These are phyloP conservation scores for Lathyrus aphaca DNA, from an alignment of 306 rosid species.

Conservation along the genomic window DNA sequence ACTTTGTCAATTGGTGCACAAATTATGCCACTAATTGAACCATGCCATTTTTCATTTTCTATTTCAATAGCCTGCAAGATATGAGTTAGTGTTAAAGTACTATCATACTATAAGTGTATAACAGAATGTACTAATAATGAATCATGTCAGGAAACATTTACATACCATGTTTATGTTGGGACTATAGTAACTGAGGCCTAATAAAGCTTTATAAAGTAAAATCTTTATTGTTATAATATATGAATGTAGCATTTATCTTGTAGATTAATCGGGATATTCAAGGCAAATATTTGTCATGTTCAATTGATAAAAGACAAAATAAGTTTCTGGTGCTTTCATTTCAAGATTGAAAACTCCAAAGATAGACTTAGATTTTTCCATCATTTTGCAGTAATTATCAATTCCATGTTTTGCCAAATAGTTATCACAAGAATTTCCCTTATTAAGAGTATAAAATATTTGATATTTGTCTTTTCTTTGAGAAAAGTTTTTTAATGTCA, in stretches of 20 bases:
- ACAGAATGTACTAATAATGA: conserved; percentile 3
- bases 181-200: not conserved
- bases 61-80: conserved; percentile 42
- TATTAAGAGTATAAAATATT: too few relatives aligned
- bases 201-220: conserved; percentile 18
- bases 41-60: conserved; percentile 65
- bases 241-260: conserved; percentile 32
- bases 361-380: conserved; percentile 26
- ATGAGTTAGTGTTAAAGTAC: conserved; percentile 4
- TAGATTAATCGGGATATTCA: conserved; percentile 36
- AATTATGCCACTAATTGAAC: conserved; percentile 64
- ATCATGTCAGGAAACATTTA: conserved; percentile 9
- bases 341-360: conserved; percentile 33
- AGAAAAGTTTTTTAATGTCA: too few relatives aligned
- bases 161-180: conserved; percentile 38
- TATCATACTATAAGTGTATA: conserved; percentile 11
- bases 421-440: too few relatives aligned
- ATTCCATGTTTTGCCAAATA: too few relatives aligned
- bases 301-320: not conserved
- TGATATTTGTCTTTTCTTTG: too few relatives aligned
- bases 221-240: not conserved
- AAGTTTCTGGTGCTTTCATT: conserved; percentile 3
- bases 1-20: conserved; percentile 65
- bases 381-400: too few relatives aligned
- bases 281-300: conserved; percentile 31